Conservation (phyloP, 306 rosid species). For the Pyrus pyrifolia region DNA sequence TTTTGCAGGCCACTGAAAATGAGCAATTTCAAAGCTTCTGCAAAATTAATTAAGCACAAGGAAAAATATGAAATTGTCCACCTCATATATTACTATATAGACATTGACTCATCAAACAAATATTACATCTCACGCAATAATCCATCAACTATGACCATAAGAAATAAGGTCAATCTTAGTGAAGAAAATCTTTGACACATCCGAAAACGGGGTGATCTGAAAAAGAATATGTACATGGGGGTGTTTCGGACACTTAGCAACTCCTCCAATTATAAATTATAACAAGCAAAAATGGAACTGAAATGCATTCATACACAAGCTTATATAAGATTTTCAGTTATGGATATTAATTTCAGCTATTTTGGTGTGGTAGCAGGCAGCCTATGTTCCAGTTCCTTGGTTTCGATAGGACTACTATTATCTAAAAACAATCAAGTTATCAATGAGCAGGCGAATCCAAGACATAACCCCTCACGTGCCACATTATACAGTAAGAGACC, state of each 20-base stretch:
- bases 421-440: too few species aligned
- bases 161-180: not conserved
- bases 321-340: not conserved
- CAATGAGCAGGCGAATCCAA: too few species aligned
- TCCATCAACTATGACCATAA: too few species aligned
- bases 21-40: not conserved
- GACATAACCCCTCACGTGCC: too few species aligned
- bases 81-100: not conserved
- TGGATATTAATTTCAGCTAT: not conserved
- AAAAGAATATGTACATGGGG: not conserved
- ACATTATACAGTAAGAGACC: not conserved
- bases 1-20: not conserved
- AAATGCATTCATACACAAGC: not conserved
- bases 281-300: not conserved
- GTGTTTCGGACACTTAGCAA: not conserved
- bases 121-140: too few species aligned
- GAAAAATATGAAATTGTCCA: not conserved
- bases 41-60: not conserved
- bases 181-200: not conserved
- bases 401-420: too few species aligned
- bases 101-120: not conserved
- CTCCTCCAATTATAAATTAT: not conserved
- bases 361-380: too few species aligned
- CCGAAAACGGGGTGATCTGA: not conserved
- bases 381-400: too few species aligned